Evolutionary conservation across 495 filamentous ascomycete species (phyloP).

Genomic region (Cercophora scortea): DNA sequence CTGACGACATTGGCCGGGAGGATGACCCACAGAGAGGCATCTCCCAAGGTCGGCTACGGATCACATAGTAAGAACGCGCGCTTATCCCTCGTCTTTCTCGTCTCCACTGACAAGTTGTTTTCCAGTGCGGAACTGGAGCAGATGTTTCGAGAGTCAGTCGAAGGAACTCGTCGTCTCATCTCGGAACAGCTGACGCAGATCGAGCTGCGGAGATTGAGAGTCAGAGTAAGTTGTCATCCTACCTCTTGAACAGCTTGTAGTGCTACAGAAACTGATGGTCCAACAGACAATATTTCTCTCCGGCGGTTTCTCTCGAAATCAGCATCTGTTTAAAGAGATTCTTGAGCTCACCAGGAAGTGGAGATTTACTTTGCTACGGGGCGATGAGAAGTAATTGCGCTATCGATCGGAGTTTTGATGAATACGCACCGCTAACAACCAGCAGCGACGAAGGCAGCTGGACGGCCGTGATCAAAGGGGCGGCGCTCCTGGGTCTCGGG

Average conservation of each 20-base stretch:
- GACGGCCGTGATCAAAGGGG: conserved; percentile 6
- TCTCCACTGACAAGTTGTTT: not conserved
- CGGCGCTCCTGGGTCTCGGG: conserved; percentile 5
- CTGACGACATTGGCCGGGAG: not conserved
- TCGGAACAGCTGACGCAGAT: conserved; percentile 5
- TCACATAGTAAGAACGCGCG: not conserved
- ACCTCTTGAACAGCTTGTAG: not conserved
- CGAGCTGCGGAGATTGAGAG: not conserved
- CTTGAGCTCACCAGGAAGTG: not conserved
- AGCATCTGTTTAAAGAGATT: conserved; percentile 4
- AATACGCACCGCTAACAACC: not conserved
- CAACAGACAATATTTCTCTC: conserved; percentile 6
- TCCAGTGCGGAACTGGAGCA: conserved; percentile 4
- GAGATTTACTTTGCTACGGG: not conserved
- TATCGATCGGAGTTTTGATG: not conserved
- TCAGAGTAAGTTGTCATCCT: not conserved
- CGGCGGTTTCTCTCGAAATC: conserved; percentile 5
- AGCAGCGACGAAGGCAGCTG: conserved; percentile 3
- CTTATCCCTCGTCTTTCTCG: not conserved
- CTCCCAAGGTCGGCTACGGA: not conserved
- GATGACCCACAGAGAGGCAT: conserved; percentile 1
- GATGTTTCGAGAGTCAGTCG: conserved; percentile 7
- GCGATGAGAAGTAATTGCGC: not conserved
- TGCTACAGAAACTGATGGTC: not conserved
- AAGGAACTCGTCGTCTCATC: conserved; percentile 1